Conservation (phyloP, 345 rosid genomes). For the Microcos paniculata region DNA sequence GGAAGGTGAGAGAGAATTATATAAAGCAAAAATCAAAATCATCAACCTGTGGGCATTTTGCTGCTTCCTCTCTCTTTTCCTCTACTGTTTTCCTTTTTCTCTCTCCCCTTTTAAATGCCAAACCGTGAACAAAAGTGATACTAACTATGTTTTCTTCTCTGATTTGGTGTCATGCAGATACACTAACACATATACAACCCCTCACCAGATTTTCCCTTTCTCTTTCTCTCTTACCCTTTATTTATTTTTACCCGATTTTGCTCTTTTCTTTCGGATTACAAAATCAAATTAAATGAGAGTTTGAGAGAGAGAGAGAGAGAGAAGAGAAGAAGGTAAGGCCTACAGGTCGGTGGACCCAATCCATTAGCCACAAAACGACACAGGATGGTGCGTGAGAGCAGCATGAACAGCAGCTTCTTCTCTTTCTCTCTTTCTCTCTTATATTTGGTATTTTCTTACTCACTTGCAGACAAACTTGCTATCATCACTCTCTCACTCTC, state of each 20-base stretch:
- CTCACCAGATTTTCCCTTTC: neutral
- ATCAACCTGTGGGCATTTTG: slow-evolving; percentile 33
- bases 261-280: slow-evolving; percentile 1
- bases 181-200: slow-evolving; percentile 42
- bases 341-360: slow-evolving; percentile 84
- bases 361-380: slow-evolving; percentile 62
- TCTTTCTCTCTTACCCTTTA: neutral
- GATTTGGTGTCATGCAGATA: slow-evolving; percentile 52
- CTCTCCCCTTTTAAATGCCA: slow-evolving; percentile 32
- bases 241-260: slow-evolving; percentile 15
- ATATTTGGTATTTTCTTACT: slow-evolving; percentile 28
- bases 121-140: slow-evolving; percentile 32
- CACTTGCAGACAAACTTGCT: slow-evolving; percentile 38
- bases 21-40: neutral
- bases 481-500: slow-evolving; percentile 27
- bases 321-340: slow-evolving; percentile 35
- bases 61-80: slow-evolving; percentile 12
- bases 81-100: slow-evolving; percentile 9
- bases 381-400: slow-evolving; percentile 58
- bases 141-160: slow-evolving; percentile 12
- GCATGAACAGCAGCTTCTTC: slow-evolving; percentile 53
- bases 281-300: slow-evolving; percentile 17
- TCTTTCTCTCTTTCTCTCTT: slow-evolving; percentile 20
- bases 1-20: neutral
- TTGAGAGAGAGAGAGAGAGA: slow-evolving; percentile 14